These are phyloP conservation scores for Trametes villosa DNA, from an alignment of 768 basidiomycete genomes.

Conservation along the genomic window DNA sequence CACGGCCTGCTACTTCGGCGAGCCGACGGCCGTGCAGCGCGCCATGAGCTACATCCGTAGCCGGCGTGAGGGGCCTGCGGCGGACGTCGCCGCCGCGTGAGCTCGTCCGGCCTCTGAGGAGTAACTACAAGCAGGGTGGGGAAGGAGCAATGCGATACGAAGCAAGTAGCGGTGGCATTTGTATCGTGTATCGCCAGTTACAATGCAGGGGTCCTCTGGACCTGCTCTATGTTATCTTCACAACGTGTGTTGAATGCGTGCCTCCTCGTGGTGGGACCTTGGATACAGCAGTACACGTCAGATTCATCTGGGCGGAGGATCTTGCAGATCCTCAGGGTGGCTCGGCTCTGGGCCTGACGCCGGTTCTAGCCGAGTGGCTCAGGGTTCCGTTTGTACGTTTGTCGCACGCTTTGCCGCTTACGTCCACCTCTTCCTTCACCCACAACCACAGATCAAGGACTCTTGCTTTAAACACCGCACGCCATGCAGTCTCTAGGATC, in stretches of 20 bases:
- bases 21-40: conserved; percentile 19
- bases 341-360: neutral
- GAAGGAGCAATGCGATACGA: too few relatives aligned
- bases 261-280: neutral
- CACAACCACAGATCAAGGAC: neutral
- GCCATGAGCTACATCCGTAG: neutral
- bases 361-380: conserved; percentile 14
- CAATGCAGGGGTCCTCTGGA: neutral
- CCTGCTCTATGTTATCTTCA: neutral
- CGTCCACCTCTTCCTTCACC: neutral
- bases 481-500: too few relatives aligned
- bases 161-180: too few relatives aligned
- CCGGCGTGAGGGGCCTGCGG: neutral
- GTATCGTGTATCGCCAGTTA: neutral
- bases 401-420: neutral
- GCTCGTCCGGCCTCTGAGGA: too few relatives aligned
- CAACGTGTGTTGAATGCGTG: neutral
- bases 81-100: too few relatives aligned
- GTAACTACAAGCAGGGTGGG: too few relatives aligned
- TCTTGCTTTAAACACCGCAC: neutral
- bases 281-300: neutral
- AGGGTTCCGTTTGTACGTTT: neutral
- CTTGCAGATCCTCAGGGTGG: too few relatives aligned
- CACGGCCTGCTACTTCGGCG: conserved; percentile 53
- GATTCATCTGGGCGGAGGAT: too few relatives aligned